phyloP scores from a whole-genome alignment of 305 asterid genomes.

The Fraxinus nigra region DNA sequence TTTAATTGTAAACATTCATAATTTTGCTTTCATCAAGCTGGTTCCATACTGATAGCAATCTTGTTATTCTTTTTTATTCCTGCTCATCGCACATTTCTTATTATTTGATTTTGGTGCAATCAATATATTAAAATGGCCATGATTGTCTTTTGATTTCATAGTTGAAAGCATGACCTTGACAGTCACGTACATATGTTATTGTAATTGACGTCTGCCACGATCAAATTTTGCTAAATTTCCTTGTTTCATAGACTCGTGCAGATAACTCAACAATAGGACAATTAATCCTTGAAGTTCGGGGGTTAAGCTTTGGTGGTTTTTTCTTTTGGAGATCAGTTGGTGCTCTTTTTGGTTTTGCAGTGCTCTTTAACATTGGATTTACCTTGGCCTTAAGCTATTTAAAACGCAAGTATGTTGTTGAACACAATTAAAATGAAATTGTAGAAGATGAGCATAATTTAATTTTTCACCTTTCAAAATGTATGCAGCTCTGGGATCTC shows the following conservation, averaged over 20 bases:
- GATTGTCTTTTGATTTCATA: not conserved
- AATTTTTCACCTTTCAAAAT: not conserved
- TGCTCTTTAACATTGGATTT: constrained; percentile 56
- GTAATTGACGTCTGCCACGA: not conserved
- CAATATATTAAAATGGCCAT: not conserved
- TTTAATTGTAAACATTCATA: not conserved
- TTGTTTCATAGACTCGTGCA: not conserved
- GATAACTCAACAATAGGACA: constrained; percentile 51
- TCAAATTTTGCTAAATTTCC: not conserved
- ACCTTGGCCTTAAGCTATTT: constrained; percentile 53
- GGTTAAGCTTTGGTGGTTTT: constrained; percentile 45
- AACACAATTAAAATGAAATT: not conserved
- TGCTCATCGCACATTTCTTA: not conserved
- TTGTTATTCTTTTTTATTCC: not conserved
- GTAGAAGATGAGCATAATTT: not conserved
- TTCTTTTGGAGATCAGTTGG: constrained; percentile 57
- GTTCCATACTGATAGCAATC: not conserved
- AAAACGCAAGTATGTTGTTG: constrained; percentile 39
- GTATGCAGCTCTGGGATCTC: constrained; percentile 43
- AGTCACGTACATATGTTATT: not conserved
- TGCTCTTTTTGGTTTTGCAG: constrained; percentile 50
- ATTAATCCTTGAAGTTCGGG: constrained; percentile 54
- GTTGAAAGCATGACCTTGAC: not conserved
- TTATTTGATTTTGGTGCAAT: not conserved
- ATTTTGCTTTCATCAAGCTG: not conserved